phyloP scores from a whole-genome alignment of 2,329 filamentous ascomycete genomes.

The Alternaria panax region DNA sequence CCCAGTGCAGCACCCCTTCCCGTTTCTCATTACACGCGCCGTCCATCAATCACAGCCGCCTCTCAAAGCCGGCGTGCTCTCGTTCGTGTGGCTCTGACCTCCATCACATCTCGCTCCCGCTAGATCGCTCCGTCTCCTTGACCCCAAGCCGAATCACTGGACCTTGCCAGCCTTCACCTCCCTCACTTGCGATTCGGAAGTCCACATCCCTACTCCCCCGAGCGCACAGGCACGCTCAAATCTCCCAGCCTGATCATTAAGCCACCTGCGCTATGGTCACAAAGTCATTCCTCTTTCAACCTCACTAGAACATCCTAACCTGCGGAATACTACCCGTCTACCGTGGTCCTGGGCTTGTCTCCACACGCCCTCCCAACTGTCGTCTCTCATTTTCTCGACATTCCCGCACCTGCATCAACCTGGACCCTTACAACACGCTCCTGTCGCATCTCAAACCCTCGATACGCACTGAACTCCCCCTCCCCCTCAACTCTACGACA shows the following conservation, averaged over 20 bases:
- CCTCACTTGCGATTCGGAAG: slow-evolving; percentile 25
- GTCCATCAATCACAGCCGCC: slow-evolving; percentile 40
- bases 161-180: slow-evolving; percentile 33
- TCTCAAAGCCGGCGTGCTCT: slow-evolving; percentile 27
- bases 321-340: slow-evolving; percentile 52
- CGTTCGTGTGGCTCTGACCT: slow-evolving; percentile 28
- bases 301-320: slow-evolving; percentile 50
- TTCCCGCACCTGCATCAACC: slow-evolving; percentile 49
- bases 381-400: slow-evolving; percentile 52
- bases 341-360: slow-evolving; percentile 52
- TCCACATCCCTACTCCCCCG: slow-evolving; percentile 48
- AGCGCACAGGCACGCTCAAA: slow-evolving; percentile 46
- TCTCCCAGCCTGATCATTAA: slow-evolving; percentile 47
- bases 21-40: slow-evolving; percentile 36
- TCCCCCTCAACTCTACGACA: slow-evolving; percentile 33
- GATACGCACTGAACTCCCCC: slow-evolving; percentile 48
- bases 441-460: slow-evolving; percentile 45
- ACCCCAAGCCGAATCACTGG: slow-evolving; percentile 23
- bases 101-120: slow-evolving; percentile 33
- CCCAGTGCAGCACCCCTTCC: slow-evolving; percentile 37
- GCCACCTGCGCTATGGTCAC: slow-evolving; percentile 50
- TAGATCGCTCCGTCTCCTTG: slow-evolving; percentile 34
- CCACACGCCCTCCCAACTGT: slow-evolving; percentile 52
- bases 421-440: slow-evolving; percentile 50
- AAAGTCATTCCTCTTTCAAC: slow-evolving; percentile 48